Percentiles rank a stretch among this genome's conserved stretches.
Evolutionary conservation across 176 grass and related monocot genomes (phyloP).

Genomic region (Oryza australiensis): DNA sequence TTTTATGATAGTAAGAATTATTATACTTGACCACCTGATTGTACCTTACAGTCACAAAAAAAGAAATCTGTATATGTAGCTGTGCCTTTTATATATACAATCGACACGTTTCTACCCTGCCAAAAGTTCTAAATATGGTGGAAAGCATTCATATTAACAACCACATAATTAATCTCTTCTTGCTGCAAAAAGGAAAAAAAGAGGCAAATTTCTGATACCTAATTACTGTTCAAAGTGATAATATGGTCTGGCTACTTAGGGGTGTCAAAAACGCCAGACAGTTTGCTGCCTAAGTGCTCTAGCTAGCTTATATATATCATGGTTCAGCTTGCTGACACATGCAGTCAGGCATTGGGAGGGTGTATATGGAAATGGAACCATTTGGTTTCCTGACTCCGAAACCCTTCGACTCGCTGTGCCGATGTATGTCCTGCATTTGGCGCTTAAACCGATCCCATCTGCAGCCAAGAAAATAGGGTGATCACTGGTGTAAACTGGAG

Average conservation of each 20-base stretch:
- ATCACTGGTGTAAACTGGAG: background rate
- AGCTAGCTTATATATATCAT: slow-evolving; percentile 9
- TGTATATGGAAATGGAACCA: slow-evolving; percentile 56
- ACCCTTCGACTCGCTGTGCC: slow-evolving; percentile 66
- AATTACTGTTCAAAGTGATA: background rate
- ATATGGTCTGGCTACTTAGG: slow-evolving; percentile 38
- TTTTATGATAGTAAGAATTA: too few relatives aligned
- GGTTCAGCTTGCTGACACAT: slow-evolving; percentile 63
- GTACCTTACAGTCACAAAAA: too few relatives aligned
- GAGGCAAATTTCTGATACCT: background rate
- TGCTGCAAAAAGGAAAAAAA: slow-evolving; percentile 4
- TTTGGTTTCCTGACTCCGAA: slow-evolving; percentile 57
- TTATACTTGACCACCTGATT: too few relatives aligned
- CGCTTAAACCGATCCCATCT: slow-evolving; percentile 87
- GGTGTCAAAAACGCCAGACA: background rate
- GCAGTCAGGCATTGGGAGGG: slow-evolving; percentile 86
- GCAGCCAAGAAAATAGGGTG: background rate
- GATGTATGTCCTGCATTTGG: slow-evolving; percentile 76
- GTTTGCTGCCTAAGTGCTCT: background rate
- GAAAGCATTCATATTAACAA: slow-evolving; percentile 10
- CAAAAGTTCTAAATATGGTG: slow-evolving; percentile 4
- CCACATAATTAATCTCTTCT: slow-evolving; percentile 21
- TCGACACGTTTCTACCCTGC: background rate
- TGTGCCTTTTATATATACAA: background rate
- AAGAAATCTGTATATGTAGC: too few relatives aligned